Evolutionary conservation across 2,329 filamentous ascomycete genomes (phyloP), one percentile per base, ranked within the genome.

Genomic region (Capronia americana): DNA sequence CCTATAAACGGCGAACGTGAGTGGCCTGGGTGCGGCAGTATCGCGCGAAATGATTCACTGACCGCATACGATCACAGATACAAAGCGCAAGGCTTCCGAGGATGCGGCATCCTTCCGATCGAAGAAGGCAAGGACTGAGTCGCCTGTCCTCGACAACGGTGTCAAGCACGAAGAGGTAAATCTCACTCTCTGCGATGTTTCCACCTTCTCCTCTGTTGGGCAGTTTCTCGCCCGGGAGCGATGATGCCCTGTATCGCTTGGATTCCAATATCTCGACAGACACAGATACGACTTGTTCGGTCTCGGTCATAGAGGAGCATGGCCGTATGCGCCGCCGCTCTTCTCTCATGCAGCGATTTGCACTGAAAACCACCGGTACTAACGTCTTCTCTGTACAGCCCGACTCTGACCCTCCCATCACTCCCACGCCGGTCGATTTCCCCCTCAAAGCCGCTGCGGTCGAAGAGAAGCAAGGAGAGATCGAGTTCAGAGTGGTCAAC

Each of bases 401-500:
- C 53, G 68, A 65, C 20, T 54, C 79, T 7, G 81, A 84, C 17
- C 86, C 86, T 74, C 85, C 85, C 66, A 76, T 78, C 24, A 78
- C 77, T 6, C 83, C 85, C 71, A 88, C 88, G 72, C 86, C 88
- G 20, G 92, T 96, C 41, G 92, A 91, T 1, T 97, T 95, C 74
- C 93, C 93, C 1, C 93, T 97, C 79, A 97, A 96, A 88, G 91
- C 92, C 5, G 94, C 93, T 8, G 94, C 97, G 4, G 85, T 96
- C 70, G 95, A 99, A 81, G 95, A 99, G 79, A 90, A 93, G 74
- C 91, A 90, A 75, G 93, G 93, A 75, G 92, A 96, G 71, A 98
- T 99, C 73, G 93, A 98, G 78, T 98, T 98, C 78, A 90, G 93
- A 56, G 95, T 98, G 6, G 95, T 99, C 74, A 98, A 98, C 84